These are phyloP conservation scores for Nitzschia sp. DNA, from an alignment of 108 stramenopile species.

Conservation along the genomic window DNA sequence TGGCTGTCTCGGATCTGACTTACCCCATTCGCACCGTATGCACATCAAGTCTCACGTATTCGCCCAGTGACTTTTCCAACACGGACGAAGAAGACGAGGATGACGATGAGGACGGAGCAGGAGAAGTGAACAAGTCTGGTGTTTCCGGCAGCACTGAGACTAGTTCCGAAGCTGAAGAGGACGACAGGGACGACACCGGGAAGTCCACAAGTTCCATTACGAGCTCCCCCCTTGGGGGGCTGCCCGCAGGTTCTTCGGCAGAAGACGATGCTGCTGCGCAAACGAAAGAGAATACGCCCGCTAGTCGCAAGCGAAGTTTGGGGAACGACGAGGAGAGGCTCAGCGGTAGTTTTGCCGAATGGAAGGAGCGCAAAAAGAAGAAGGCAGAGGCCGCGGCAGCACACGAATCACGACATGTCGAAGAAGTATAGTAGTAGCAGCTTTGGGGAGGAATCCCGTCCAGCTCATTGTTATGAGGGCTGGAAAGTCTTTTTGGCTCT, in stretches of 20 bases:
- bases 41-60: not conserved
- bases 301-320: not conserved
- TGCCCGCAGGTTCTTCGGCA: too few species aligned
- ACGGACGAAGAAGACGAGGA: not conserved
- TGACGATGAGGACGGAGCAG: not conserved
- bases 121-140: too few species aligned
- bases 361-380: not conserved
- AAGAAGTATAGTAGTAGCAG: too few species aligned
- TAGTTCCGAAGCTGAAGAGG: not conserved
- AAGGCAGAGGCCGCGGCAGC: not conserved
- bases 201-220: too few species aligned
- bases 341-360: not conserved
- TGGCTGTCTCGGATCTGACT: slow-evolving; percentile 1
- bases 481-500: too few species aligned
- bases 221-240: too few species aligned
- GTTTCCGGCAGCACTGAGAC: not conserved
- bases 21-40: not conserved
- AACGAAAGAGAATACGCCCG: not conserved
- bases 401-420: too few species aligned
- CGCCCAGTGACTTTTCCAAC: not conserved
- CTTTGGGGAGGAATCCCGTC: too few species aligned
- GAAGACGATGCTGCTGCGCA: not conserved
- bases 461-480: too few species aligned
- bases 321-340: not conserved
- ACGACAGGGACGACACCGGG: not conserved